Evolutionary conservation across 75 land plant species (phyloP), one percentile per base, ranked within the genome.

Genomic region (Isoetes taiwanensis): DNA sequence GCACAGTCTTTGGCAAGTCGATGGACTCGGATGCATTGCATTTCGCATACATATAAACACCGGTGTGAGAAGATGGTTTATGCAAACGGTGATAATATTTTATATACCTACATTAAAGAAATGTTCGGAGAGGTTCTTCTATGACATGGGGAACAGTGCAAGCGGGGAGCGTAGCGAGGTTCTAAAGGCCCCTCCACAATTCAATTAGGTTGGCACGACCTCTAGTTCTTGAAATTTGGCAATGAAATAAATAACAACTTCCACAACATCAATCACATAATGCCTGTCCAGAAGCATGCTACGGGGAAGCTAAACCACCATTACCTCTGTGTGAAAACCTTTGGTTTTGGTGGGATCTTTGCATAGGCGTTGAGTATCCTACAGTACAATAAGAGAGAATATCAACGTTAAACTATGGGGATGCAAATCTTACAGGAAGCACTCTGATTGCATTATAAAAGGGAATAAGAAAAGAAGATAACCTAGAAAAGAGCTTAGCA

Each of bases 401-500:
- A n/a, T n/a, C n/a, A n/a, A n/a, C n/a, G n/a, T n/a, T n/a, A n/a
- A n/a, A n/a, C n/a, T n/a, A n/a, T n/a, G n/a, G n/a, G n/a, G n/a
- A n/a, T n/a, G n/a, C n/a, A n/a, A n/a, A n/a, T n/a, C n/a, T n/a
- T n/a, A n/a, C n/a, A n/a, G n/a, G n/a, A n/a, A n/a, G n/a, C n/a
- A n/a, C n/a, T n/a, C n/a, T n/a, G n/a, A n/a, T n/a, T n/a, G n/a
- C n/a, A n/a, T n/a, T n/a, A n/a, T 10, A 17, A 19, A 30, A 56
- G 14, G 3, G 52, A n/a, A 54, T 46, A 57, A 10, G 19, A 56
- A 64, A 24, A 39, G 2, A 17, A 4, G 24, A 43, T 26, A 57
- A 90, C 98, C 98, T 81, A 54, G 66, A 74, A 41, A 93, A 88
- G 28, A 93, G 78, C 65, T 79, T 84, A 57, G 86, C 90, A 54